These are phyloP conservation scores for Oryza brachyantha DNA, from an alignment of 176 grass and related monocot genomes.

Conservation along the genomic window DNA sequence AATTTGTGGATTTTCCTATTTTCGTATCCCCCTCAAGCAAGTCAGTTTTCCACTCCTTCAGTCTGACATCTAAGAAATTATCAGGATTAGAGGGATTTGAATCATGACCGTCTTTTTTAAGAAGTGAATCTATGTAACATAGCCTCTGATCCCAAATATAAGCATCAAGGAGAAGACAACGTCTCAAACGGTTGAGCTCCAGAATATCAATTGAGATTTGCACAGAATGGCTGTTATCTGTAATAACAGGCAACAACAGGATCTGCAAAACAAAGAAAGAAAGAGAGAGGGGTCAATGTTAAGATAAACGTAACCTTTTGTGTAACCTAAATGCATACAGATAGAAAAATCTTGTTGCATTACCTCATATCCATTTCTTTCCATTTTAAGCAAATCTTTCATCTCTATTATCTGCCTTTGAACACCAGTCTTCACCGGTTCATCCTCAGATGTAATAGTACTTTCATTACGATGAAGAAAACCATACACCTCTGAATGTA, in stretches of 20 bases:
- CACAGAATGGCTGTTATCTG: constrained; percentile 42
- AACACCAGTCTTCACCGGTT: constrained; percentile 55
- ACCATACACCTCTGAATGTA: constrained; percentile 77
- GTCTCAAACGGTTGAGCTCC: constrained; percentile 84
- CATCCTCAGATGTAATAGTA: constrained; percentile 48
- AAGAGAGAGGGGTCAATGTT: background rate
- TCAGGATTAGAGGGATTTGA: constrained; percentile 37
- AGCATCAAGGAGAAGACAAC: constrained; percentile 74
- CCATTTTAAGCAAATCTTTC: constrained; percentile 81
- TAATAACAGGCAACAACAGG: constrained; percentile 66
- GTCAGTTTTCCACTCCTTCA: constrained; percentile 45
- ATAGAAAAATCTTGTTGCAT: constrained; percentile 13
- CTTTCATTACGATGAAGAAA: constrained; percentile 67
- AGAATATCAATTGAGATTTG: constrained; percentile 73
- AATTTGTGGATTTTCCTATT: constrained; percentile 29
- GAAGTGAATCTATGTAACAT: constrained; percentile 57
- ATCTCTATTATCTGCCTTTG: constrained; percentile 60
- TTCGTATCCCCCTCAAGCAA: constrained; percentile 31
- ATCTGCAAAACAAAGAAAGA: constrained; percentile 52
- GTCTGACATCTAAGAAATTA: constrained; percentile 29
- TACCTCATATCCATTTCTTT: constrained; percentile 86
- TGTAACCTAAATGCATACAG: background rate
- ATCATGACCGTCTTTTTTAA: constrained; percentile 51
- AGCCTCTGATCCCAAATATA: constrained; percentile 77
- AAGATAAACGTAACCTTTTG: constrained; percentile 24